phyloP scores from a whole-genome alignment of 2,329 filamentous ascomycete species.

The Leptographium wingfieldii region DNA sequence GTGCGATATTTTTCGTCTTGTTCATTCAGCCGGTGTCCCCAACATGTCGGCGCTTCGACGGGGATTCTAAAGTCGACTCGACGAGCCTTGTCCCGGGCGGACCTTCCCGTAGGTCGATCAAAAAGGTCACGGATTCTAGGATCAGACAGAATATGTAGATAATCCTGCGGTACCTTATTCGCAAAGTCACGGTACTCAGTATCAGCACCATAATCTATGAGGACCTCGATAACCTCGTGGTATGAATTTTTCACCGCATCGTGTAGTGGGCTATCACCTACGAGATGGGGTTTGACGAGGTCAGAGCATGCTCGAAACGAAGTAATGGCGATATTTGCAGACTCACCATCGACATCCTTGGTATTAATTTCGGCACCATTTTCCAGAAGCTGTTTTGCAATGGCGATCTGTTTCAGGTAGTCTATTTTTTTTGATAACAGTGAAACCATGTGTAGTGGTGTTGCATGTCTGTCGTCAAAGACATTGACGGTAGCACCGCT shows the following conservation, averaged over 20 bases:
- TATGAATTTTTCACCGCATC: neutral
- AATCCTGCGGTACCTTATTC: neutral
- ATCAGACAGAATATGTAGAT: neutral
- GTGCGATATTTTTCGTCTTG: neutral
- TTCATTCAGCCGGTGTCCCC: neutral
- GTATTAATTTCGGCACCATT: neutral
- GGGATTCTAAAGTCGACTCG: neutral
- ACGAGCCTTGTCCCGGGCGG: neutral
- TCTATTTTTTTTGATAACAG: neutral
- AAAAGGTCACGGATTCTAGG: neutral
- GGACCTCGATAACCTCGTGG: neutral
- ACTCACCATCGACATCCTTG: neutral
- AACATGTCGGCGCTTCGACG: neutral
- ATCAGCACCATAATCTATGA: neutral
- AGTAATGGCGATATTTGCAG: neutral
- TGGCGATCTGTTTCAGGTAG: neutral
- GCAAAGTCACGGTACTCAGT: neutral
- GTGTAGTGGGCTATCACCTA: neutral
- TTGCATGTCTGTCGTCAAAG: neutral
- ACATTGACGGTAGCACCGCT: neutral
- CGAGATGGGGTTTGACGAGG: neutral
- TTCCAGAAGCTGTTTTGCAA: neutral
- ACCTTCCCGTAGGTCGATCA: neutral
- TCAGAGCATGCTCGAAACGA: neutral
- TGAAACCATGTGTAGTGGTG: neutral